phyloP scores from a whole-genome alignment of 495 filamentous ascomycete species.

The Xylaria telfairii region DNA sequence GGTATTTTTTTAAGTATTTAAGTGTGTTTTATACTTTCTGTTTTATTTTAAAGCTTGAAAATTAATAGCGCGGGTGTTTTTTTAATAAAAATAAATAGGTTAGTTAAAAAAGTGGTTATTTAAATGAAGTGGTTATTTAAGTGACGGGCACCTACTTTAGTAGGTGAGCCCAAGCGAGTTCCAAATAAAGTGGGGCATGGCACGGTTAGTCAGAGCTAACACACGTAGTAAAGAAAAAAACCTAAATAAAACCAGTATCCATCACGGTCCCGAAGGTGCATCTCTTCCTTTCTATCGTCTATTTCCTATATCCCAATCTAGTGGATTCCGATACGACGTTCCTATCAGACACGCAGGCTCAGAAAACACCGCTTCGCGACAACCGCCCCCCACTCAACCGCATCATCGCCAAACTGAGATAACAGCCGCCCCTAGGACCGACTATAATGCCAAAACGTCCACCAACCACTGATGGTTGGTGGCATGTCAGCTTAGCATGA shows the following conservation, averaged over 20 bases:
- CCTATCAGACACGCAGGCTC: neutral
- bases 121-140: too few relatives aligned
- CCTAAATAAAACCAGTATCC: slow-evolving; percentile 7
- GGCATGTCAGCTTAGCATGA: neutral
- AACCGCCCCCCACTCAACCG: neutral
- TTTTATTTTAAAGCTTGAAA: too few relatives aligned
- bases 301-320: neutral
- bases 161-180: too few relatives aligned
- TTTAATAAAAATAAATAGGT: too few relatives aligned
- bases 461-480: neutral
- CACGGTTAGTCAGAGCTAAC: slow-evolving; percentile 3
- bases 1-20: too few relatives aligned
- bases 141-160: too few relatives aligned
- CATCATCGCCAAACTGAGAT: neutral
- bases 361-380: neutral
- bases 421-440: neutral
- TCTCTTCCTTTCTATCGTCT: neutral
- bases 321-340: neutral
- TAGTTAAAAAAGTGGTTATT: too few relatives aligned
- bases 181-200: too few relatives aligned
- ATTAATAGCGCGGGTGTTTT: too few relatives aligned
- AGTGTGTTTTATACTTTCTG: too few relatives aligned
- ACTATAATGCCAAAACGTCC: neutral
- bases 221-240: neutral
- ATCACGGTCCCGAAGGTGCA: neutral